Base-by-base conservation (phyloP, 1,284 basidiomycete species). In the Paramarasmius palmivorus region DNA sequence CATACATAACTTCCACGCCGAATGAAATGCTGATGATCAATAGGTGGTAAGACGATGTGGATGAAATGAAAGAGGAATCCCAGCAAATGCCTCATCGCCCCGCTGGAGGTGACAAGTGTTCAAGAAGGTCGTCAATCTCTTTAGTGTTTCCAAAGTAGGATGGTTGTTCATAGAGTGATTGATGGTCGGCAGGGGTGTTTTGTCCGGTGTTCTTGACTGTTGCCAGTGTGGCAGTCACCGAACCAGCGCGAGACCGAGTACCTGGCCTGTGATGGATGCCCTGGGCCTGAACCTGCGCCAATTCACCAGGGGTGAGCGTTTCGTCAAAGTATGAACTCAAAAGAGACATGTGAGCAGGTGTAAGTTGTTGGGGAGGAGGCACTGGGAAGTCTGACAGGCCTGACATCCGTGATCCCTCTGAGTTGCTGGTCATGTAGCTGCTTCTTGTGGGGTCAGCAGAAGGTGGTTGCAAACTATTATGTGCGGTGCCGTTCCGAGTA, bases 351-450 rank as follows among this genome's bases (percentile, higher is more conserved):
- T 76, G 72, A 23, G 66, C 73, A 7, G 68, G 64, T 4, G 67
- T 67, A 8, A 64, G 62, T n/a, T 69, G 66, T 20, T 63, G 67
- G 0, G 88, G 86, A 5, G 88, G 79, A 2, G 81, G 88, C 9
- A 69, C 70, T 1, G 88, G 88, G 65, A 90, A 90, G 61, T 89
- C 88, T 4, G 86, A 88, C n/a, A 90, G 76, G 9, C 77, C 76
- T 3, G 86, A 88, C 71, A 89, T 88, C 37, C 76, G 76, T 1
- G 87, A 89, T 23, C 68, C 59, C 32, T 73, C 73, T 0, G 81
- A 83, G 29, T 72, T 76, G 19, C 44, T 46, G 1, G 88, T 90
- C 74, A 84, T 72, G 65, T 79, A 84, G 63, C 88, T 90, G 60
- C 82, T 81, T 23, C 88, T 81, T 8, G 74, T 70, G 12, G 63